phyloP scores from a whole-genome alignment of 208 protist species.

The Crithidia expoeki region DNA sequence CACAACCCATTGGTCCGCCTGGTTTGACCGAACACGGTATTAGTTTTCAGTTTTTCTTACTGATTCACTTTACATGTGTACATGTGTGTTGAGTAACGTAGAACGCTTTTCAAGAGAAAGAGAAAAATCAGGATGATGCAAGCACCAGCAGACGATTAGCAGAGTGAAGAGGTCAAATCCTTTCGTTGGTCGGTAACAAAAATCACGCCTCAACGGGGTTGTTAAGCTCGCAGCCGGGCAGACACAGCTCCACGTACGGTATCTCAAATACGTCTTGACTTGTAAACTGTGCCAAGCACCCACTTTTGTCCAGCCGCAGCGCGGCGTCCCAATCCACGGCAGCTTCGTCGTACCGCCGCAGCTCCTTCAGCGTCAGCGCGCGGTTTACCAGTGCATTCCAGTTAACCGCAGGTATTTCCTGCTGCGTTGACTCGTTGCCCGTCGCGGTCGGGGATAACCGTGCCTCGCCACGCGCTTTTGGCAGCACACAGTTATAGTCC shows the following conservation, averaged over 20 bases:
- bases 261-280: slow-evolving; percentile 65
- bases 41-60: no score
- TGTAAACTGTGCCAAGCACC: slow-evolving; percentile 49
- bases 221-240: slow-evolving; percentile 55
- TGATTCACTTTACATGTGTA: no score
- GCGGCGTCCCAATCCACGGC: slow-evolving; percentile 88
- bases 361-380: slow-evolving; percentile 81
- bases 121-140: no score
- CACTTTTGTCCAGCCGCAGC: slow-evolving; percentile 47
- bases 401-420: neutral
- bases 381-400: slow-evolving; percentile 82
- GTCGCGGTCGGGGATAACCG: neutral
- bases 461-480: neutral
- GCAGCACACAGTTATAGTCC: slow-evolving; percentile 86
- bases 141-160: no score
- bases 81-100: no score
- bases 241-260: slow-evolving; percentile 62
- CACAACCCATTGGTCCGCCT: no score
- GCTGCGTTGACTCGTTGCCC: neutral
- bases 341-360: slow-evolving; percentile 72
- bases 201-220: neutral
- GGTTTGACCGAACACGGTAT: no score
- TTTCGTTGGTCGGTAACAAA: neutral
- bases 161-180: no score
- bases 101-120: no score